Evolutionary conservation across 73 alveolate species (phyloP), one percentile per base, ranked within the genome.

Genomic region (Symbiodinium pilosum): DNA sequence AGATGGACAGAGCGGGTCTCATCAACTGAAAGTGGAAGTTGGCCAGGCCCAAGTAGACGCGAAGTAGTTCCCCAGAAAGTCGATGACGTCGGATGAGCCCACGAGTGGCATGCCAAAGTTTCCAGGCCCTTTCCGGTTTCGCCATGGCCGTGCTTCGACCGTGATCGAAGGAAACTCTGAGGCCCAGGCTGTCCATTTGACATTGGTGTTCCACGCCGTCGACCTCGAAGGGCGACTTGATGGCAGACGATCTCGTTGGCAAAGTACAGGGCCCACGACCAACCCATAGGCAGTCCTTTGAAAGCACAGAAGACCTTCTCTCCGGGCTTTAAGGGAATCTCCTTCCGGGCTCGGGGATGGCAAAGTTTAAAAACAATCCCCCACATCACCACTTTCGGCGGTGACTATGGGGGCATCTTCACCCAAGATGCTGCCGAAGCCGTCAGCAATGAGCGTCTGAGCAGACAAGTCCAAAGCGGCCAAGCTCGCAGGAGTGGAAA

Each of bases 211-310:
- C n/a, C n/a, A n/a, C n/a, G n/a, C n/a, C n/a, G n/a, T n/a, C n/a
- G n/a, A n/a, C n/a, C n/a, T n/a, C n/a, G n/a, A n/a, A 88, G 32
- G 95, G 95, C 0, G 44, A 4, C 86, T 71, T 59, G 77, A 24
- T 59, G 36, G 77, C 8, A 18, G 39, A 85, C 93, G 9, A 68
- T 51, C 24, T 85, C 51, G 9, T 85, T 38, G 16, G 77, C 54
- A 28, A 85, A 28, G 26, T 14, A 85, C 32, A 85, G 75, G 14
- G 93, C 93, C 93, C 93, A 85, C 26, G 30, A 34, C 93, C 93
- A 85, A 1, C 93, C 93, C 93, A 85, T 85, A 32, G 93, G 93
- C 8, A 85, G 47, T 14, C 44, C 93, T 9, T 30, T 41, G 93
- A 85, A 85, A 7, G 77, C 54, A 1, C 81, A 43, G 12, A 24